Evolutionary conservation across 1,284 basidiomycete species (phyloP), one percentile per base, ranked within the genome.

Genomic region (Coniferiporia sulphurascens): DNA sequence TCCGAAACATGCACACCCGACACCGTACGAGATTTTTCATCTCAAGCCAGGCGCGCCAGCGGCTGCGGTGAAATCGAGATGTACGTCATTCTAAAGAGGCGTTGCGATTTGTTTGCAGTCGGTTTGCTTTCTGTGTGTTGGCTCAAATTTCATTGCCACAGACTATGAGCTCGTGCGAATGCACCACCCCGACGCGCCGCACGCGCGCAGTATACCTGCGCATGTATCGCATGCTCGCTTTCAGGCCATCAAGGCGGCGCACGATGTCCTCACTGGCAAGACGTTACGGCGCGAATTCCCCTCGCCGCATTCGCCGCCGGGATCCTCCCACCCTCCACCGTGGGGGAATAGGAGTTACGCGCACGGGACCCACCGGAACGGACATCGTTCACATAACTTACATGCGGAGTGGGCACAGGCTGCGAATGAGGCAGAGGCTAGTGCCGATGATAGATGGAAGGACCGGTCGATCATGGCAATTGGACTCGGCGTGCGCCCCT

Each of bases 141-240:
- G 48, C 41, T 9, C 6, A 38, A 43, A 17, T 13, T n/a, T 36
- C 35, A 21, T 45, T 13, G 44, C 12, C 12, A 35, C 62, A 83
- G 81, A 82, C 65, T 82, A 79, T 62, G 79, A 83, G 41, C 76
- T 82, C 44, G 81, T 79, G 45, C 78, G 78, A n/a, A 64, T 72
- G 52, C 74, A 82, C 64, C 81, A 82, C 62, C 80, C 81, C 5
- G 81, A 83, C 61, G 72, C 74, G 3, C 70, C 71, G 2, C 66
- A 64, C 1, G 69, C 68, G 27, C 71, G 73, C 27, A 62, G 64
- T 48, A 56, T 77, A 6, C 63, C 75, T 12, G 62, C 75, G 1
- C 61, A 69, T 9, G 67, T 75, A 43, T 74, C 76, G 12, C 78
- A 77, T 57, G 67, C 72, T 4, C 77, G 74, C 12, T 83, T 83